These are phyloP conservation scores for Sphenostylis stenocarpa DNA, from an alignment of 306 rosid genomes.

Conservation along the genomic window DNA sequence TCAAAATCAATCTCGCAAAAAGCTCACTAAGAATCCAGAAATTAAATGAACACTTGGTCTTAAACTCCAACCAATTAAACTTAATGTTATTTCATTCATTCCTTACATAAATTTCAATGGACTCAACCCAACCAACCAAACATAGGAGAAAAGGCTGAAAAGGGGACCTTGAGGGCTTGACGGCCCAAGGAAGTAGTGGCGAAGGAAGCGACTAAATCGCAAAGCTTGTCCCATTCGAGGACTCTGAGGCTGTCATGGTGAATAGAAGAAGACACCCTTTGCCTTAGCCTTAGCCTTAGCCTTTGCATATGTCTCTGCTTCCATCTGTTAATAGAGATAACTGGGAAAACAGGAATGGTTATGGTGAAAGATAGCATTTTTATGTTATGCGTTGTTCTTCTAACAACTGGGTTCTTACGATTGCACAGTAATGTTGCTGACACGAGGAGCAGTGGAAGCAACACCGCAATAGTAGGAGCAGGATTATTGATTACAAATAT, in stretches of 20 bases:
- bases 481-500: not conserved
- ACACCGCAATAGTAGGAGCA: not conserved
- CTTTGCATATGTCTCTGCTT: constrained; percentile 28
- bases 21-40: not conserved
- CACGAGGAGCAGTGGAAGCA: not conserved
- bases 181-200: constrained; percentile 83
- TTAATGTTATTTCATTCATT: not conserved
- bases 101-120: not conserved
- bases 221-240: constrained; percentile 88
- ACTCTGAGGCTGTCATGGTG: constrained; percentile 73
- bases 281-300: constrained; percentile 38
- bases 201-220: constrained; percentile 80
- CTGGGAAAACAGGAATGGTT: constrained; percentile 29
- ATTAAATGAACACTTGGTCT: not conserved
- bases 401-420: not conserved
- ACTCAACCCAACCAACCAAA: not conserved
- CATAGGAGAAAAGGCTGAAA: not conserved
- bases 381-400: not conserved
- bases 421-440: not conserved
- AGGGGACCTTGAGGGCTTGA: constrained; percentile 64
- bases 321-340: constrained; percentile 1
- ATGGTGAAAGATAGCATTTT: constrained; percentile 48
- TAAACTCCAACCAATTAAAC: not conserved
- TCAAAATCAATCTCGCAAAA: not conserved
- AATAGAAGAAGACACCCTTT: constrained; percentile 46